Evolutionary conservation across 805 yeast species (phyloP).

Genomic region (Metschnikowia vanudenii): DNA sequence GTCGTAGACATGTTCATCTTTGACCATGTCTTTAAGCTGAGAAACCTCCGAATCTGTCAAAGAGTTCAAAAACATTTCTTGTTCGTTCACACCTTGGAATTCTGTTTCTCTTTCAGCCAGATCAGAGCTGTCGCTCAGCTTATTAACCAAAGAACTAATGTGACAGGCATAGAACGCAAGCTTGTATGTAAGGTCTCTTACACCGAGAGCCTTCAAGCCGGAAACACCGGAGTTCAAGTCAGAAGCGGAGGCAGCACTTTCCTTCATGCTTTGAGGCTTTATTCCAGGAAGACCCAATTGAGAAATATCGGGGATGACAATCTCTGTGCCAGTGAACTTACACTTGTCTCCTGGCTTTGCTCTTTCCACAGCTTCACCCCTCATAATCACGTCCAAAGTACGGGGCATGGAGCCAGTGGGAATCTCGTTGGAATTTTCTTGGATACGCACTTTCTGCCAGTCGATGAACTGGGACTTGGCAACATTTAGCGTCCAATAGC

Average conservation of each 20-base stretch:
- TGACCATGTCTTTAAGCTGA: constrained; percentile 87
- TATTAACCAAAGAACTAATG: constrained; percentile 62
- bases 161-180: constrained; percentile 91
- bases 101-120: constrained; percentile 27
- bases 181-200: constrained; percentile 87
- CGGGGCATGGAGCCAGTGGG: constrained; percentile 99
- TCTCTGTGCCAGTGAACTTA: constrained; percentile 89
- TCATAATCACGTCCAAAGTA: constrained; percentile 83
- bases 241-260: constrained; percentile 58
- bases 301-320: constrained; percentile 90
- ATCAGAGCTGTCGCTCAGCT: constrained; percentile 20
- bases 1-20: constrained; percentile 79
- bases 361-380: constrained; percentile 93
- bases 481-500: constrained; percentile 80
- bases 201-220: constrained; percentile 91
- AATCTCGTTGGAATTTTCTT: constrained; percentile 93
- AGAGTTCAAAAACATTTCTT: constrained; percentile 74
- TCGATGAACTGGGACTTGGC: constrained; percentile 85
- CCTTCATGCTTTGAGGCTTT: constrained; percentile 79
- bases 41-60: constrained; percentile 78
- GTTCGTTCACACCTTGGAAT: constrained; percentile 60
- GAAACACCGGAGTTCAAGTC: constrained; percentile 80
- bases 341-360: constrained; percentile 98
- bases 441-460: constrained; percentile 96
- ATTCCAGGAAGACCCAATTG: constrained; percentile 95